Evolutionary conservation across 176 grass and related monocot genomes (phyloP).

Genomic region (Saccharum officinarum): DNA sequence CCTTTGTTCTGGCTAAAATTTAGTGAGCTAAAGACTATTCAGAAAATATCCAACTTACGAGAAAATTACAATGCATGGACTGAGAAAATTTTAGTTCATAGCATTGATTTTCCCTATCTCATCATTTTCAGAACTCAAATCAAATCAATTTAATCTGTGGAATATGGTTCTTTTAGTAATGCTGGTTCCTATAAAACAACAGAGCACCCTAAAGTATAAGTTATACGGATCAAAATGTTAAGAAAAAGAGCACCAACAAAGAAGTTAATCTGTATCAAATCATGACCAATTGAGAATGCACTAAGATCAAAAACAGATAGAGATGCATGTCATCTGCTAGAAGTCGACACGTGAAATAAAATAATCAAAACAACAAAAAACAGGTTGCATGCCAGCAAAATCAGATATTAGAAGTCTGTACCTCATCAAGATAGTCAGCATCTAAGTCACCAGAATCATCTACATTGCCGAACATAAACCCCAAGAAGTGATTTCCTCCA

Average conservation of each 20-base stretch:
- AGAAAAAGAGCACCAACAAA: not conserved
- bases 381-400: not conserved
- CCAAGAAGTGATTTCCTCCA: conserved; percentile 73
- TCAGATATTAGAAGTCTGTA: conserved; percentile 14
- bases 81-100: not conserved
- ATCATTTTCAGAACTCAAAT: not conserved
- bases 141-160: not conserved
- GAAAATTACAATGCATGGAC: not conserved
- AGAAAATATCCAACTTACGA: not conserved
- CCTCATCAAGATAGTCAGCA: conserved; percentile 97
- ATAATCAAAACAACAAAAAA: conserved; percentile 6
- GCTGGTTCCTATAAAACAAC: not conserved
- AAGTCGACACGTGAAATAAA: not conserved
- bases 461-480: conserved; percentile 99
- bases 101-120: not conserved
- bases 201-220: conserved; percentile 7
- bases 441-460: conserved; percentile 94
- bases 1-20: conserved; percentile 16
- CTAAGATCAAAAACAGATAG: not conserved
- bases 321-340: not conserved
- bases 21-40: not conserved
- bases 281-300: not conserved
- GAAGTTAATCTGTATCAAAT: not conserved
- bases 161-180: not conserved
- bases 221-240: not conserved